Conservation (phyloP, 1,139 yeast genomes). For the Blastobotrys buckinghamii region DNA sequence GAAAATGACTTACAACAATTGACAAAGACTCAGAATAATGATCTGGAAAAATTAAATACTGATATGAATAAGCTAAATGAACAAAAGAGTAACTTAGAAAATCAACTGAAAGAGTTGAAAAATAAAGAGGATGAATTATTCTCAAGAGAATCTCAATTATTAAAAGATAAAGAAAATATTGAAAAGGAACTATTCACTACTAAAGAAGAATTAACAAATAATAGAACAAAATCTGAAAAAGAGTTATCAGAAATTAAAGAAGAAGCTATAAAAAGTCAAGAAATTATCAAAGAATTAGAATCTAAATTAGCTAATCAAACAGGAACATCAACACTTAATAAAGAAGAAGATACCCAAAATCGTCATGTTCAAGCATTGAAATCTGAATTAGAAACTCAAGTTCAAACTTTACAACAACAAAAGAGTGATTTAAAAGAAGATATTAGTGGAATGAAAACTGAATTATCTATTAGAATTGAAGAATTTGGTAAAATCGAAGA, state of each 20-base stretch:
- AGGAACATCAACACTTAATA: background rate
- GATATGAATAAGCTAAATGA: background rate
- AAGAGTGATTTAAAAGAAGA: constrained; percentile 24
- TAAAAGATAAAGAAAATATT: background rate
- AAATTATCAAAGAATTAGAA: constrained; percentile 18
- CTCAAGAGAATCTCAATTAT: background rate
- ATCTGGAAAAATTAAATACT: background rate
- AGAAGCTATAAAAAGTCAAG: constrained; percentile 13
- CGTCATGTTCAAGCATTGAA: constrained; percentile 2
- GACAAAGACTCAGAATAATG: background rate
- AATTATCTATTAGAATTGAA: constrained; percentile 24
- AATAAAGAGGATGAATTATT: background rate
- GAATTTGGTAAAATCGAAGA: constrained; percentile 27
- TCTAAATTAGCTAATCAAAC: background rate
- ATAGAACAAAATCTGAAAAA: background rate
- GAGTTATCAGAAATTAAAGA: background rate
- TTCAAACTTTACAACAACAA: constrained; percentile 19
- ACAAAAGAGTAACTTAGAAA: too few species aligned
- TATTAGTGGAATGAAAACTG: constrained; percentile 24
- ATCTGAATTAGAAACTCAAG: constrained; percentile 14
- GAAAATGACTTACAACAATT: background rate
- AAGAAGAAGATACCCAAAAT: background rate
- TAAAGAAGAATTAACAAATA: too few species aligned
- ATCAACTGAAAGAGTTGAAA: background rate
- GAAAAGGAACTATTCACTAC: background rate